A percentile compares a stretch with the other conserved stretches of the same genome.
These are phyloP conservation scores for Teunomyces lycoperdinae DNA, from an alignment of 805 yeast species.

Conservation along the genomic window DNA sequence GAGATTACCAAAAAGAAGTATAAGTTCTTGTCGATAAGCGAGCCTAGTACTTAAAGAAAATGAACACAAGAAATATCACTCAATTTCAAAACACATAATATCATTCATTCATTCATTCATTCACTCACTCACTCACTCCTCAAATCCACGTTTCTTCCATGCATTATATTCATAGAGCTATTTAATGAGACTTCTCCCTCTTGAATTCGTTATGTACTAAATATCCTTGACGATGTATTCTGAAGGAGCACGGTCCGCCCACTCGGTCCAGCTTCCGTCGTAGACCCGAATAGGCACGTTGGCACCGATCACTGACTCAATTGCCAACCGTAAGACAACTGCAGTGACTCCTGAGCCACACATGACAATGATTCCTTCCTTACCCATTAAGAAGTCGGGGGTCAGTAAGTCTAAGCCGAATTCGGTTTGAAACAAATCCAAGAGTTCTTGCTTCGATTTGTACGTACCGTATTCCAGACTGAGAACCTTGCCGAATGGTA, in stretches of 20 bases:
- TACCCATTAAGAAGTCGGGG: constrained; percentile 26
- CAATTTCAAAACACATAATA: background rate
- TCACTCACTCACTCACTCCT: too few species aligned
- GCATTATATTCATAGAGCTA: background rate
- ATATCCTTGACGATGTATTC: constrained; percentile 46
- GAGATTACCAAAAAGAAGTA: constrained; percentile 68
- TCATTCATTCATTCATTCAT: background rate
- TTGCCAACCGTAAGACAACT: constrained; percentile 71
- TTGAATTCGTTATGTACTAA: background rate
- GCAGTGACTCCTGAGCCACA: constrained; percentile 98
- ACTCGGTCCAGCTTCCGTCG: constrained; percentile 90
- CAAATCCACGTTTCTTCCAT: background rate
- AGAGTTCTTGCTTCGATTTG: constrained; percentile 46
- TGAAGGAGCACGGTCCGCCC: constrained; percentile 72
- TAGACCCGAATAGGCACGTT: constrained; percentile 38
- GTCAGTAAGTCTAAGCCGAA: constrained; percentile 30
- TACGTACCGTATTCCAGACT: constrained; percentile 45
- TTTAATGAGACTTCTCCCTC: background rate
- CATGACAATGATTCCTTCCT: constrained; percentile 75
- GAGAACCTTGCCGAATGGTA: constrained; percentile 70
- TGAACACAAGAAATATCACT: too few species aligned
- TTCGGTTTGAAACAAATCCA: constrained; percentile 40
- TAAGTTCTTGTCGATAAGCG: constrained; percentile 47
- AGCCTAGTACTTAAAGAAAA: constrained; percentile 1
- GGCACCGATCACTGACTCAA: constrained; percentile 36